These are phyloP conservation scores for Cutaneotrichosporon spelunceum DNA, from an alignment of 1,284 basidiomycete species.

Conservation along the genomic window DNA sequence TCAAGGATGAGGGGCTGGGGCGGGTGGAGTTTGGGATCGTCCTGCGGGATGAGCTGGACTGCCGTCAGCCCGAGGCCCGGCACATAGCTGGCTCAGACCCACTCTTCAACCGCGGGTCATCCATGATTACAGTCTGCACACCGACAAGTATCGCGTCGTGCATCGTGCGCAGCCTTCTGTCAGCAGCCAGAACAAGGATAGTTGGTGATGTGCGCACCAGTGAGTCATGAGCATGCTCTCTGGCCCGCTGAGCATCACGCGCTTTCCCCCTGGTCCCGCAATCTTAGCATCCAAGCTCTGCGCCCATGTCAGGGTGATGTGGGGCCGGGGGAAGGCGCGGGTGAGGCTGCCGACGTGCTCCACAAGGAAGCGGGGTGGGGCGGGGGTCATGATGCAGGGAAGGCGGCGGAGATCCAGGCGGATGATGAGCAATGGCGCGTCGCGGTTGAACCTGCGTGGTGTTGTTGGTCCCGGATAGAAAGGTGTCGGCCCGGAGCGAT, in stretches of 20 bases:
- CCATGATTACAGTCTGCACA: slow-evolving; percentile 82
- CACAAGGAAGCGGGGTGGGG: slow-evolving; percentile 16
- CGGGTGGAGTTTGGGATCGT: slow-evolving; percentile 38
- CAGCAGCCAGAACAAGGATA: neutral
- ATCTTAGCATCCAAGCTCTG: slow-evolving; percentile 94
- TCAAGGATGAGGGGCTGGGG: slow-evolving; percentile 85
- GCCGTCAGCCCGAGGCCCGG: neutral
- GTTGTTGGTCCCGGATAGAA: too few species aligned
- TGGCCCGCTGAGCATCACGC: slow-evolving; percentile 75
- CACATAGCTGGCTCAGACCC: slow-evolving; percentile 34
- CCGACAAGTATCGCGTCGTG: slow-evolving; percentile 93
- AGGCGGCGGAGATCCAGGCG: neutral
- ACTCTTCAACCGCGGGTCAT: slow-evolving; percentile 92
- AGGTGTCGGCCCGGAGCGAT: too few species aligned
- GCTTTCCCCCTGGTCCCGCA: slow-evolving; percentile 68
- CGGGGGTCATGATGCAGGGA: neutral
- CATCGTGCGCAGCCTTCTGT: slow-evolving; percentile 71
- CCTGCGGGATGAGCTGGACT: slow-evolving; percentile 40
- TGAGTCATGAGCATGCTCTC: slow-evolving; percentile 96
- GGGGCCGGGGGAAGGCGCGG: slow-evolving; percentile 28
- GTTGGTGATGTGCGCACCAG: slow-evolving; percentile 57
- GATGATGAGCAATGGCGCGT: neutral
- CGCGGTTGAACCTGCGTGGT: neutral
- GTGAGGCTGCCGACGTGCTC: slow-evolving; percentile 16
- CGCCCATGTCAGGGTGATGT: slow-evolving; percentile 83